A percentile compares a stretch with the other conserved stretches of the same genome.
Evolutionary conservation across 2,329 filamentous ascomycete genomes (phyloP).

Genomic region (Rachicladosporium sp.): DNA sequence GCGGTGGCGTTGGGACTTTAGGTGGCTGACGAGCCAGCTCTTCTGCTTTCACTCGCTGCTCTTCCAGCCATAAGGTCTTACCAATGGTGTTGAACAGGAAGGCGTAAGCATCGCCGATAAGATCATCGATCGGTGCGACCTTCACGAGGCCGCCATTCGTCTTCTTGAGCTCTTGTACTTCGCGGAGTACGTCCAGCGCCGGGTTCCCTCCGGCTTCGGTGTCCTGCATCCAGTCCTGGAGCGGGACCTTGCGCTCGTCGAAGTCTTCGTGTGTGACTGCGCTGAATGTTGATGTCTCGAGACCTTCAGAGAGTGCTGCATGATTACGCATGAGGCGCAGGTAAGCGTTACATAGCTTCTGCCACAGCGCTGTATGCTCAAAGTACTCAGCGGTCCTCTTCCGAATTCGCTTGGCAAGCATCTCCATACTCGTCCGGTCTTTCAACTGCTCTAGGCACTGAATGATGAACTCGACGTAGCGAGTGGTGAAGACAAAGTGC

Average conservation of each 20-base stretch:
- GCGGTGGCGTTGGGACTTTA: slow-evolving; percentile 9
- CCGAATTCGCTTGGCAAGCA: slow-evolving; percentile 64
- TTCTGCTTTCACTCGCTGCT: slow-evolving; percentile 16
- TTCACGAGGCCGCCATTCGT: slow-evolving; percentile 85
- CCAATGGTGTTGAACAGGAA: slow-evolving; percentile 59
- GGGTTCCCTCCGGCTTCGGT: slow-evolving; percentile 33
- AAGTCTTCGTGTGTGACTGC: slow-evolving; percentile 55
- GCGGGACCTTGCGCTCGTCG: slow-evolving; percentile 42
- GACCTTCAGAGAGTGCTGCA: slow-evolving; percentile 45
- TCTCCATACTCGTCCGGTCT: slow-evolving; percentile 65
- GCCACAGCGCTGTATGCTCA: slow-evolving; percentile 51
- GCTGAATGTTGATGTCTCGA: slow-evolving; percentile 55
- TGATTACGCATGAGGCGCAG: slow-evolving; percentile 45
- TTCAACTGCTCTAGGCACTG: slow-evolving; percentile 60
- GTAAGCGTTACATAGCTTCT: slow-evolving; percentile 47
- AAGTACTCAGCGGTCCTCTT: slow-evolving; percentile 68
- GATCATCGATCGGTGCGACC: slow-evolving; percentile 71
- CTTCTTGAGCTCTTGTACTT: slow-evolving; percentile 58
- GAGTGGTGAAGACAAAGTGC: slow-evolving; percentile 83
- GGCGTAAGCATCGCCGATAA: slow-evolving; percentile 85
- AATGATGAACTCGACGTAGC: slow-evolving; percentile 75
- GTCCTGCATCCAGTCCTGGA: slow-evolving; percentile 47
- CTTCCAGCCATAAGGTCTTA: slow-evolving; percentile 42
- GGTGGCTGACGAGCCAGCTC: slow-evolving; percentile 13
- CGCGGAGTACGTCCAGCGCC: slow-evolving; percentile 50